phyloP scores from a whole-genome alignment of 2,329 filamentous ascomycete species.

The Arthrocladium fulminans region DNA sequence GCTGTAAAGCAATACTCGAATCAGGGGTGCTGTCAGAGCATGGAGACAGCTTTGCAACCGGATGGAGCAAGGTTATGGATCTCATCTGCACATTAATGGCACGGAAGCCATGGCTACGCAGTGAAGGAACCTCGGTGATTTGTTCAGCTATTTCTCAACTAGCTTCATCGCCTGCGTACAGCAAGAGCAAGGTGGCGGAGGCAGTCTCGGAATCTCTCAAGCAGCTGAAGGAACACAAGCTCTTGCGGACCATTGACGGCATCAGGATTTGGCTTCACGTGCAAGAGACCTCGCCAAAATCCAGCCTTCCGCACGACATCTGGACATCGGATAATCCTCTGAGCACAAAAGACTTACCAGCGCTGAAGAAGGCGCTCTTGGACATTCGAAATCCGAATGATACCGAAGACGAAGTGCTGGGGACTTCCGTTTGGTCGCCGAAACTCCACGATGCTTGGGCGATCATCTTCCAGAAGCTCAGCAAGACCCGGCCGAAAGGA shows the following conservation, averaged over 20 bases:
- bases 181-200: conserved; percentile 29
- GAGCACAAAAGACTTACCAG: conserved; percentile 55
- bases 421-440: conserved; percentile 64
- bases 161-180: neutral
- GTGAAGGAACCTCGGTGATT: conserved; percentile 77
- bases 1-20: conserved; percentile 74
- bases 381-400: conserved; percentile 42
- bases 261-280: conserved; percentile 78
- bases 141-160: conserved; percentile 53
- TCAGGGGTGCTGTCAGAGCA: conserved; percentile 59
- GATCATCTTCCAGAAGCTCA: conserved; percentile 50
- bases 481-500: conserved; percentile 30
- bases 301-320: conserved; percentile 57
- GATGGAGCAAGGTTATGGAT: conserved; percentile 54
- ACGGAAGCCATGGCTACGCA: conserved; percentile 80
- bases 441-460: conserved; percentile 86
- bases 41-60: conserved; percentile 19
- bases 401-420: conserved; percentile 26
- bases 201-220: conserved; percentile 32
- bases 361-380: conserved; percentile 68
- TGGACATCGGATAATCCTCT: conserved; percentile 70
- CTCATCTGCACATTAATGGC: conserved; percentile 64
- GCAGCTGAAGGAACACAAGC: conserved; percentile 53
- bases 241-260: conserved; percentile 76
- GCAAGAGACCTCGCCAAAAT: conserved; percentile 53